Evolutionary conservation across 371 early-diverging fungal genomes (phyloP).

Genomic region (Lichtheimia hyalospora): DNA sequence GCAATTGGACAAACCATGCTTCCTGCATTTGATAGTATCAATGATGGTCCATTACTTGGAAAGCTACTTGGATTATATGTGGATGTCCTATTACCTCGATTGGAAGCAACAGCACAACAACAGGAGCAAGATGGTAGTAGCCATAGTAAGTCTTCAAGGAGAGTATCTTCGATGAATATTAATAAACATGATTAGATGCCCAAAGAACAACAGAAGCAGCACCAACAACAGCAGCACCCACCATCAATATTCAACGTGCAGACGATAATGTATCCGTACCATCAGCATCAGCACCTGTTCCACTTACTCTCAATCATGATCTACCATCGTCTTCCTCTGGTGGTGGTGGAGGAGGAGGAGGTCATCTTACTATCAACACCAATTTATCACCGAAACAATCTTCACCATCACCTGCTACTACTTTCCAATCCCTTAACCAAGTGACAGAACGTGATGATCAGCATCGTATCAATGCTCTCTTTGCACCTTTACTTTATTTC

Average conservation of each 20-base stretch:
- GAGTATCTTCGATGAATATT: too few species aligned
- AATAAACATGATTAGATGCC: not conserved
- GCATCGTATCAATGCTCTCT: conserved; percentile 30
- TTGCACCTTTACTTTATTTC: conserved; percentile 42
- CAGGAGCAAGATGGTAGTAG: not conserved
- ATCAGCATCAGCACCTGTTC: too few species aligned
- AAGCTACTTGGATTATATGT: conserved; percentile 36
- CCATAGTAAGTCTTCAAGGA: too few species aligned
- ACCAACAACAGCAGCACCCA: conserved; percentile 23
- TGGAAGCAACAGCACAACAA: conserved; percentile 17
- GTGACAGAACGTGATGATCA: not conserved
- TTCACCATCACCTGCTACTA: conserved; percentile 12
- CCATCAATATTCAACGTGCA: conserved; percentile 44
- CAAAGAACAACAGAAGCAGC: not conserved
- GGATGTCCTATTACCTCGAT: conserved; percentile 39
- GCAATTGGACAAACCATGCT: conserved; percentile 36
- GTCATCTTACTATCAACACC: conserved; percentile 46
- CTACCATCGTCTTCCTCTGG: conserved; percentile 8
- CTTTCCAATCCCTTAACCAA: not conserved
- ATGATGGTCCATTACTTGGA: conserved; percentile 29
- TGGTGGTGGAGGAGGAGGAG: too few species aligned
- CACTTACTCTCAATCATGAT: not conserved
- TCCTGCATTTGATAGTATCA: conserved; percentile 46
- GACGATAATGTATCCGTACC: conserved; percentile 5
- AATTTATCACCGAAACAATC: conserved; percentile 12